phyloP scores from a whole-genome alignment of 805 yeast species.

The Pichia kluyveri region DNA sequence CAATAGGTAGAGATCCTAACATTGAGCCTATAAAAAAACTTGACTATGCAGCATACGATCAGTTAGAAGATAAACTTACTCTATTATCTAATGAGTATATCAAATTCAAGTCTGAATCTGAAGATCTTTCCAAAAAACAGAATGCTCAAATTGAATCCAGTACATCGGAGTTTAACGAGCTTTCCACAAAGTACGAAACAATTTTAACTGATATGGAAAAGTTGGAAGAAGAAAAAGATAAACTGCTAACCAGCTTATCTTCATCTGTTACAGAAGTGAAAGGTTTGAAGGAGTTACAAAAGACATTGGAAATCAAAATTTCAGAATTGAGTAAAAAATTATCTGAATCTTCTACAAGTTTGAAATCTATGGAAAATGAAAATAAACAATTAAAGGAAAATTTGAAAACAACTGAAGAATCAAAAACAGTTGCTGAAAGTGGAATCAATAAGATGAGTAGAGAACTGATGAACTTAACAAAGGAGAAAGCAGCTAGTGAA shows the following conservation, averaged over 20 bases:
- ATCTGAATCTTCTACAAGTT: constrained; percentile 14
- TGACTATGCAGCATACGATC: constrained; percentile 51
- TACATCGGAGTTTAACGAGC: constrained; percentile 24
- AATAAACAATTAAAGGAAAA: constrained; percentile 23
- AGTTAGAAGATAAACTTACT: constrained; percentile 29
- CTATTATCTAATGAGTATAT: constrained; percentile 12
- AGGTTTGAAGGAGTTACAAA: constrained; percentile 15
- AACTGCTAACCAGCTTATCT: constrained; percentile 14
- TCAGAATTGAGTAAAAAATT: constrained; percentile 11
- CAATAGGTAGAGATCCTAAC: constrained; percentile 66
- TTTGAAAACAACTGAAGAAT: constrained; percentile 24
- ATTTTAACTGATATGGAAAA: constrained; percentile 26
- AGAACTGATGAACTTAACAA: constrained; percentile 61
- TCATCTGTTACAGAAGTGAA: constrained; percentile 20
- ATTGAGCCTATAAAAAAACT: constrained; percentile 61
- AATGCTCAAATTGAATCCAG: constrained; percentile 16
- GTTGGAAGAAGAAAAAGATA: constrained; percentile 22
- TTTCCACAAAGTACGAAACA: constrained; percentile 20
- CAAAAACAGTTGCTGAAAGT: constrained; percentile 51
- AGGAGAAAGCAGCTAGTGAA: constrained; percentile 46
- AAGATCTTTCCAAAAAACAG: constrained; percentile 12
- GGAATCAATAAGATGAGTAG: constrained; percentile 88
- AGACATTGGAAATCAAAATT: constrained; percentile 29
- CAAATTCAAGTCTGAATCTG: constrained; percentile 13
- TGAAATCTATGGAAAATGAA: constrained; percentile 13